phyloP scores from a whole-genome alignment of 2,329 filamentous ascomycete genomes.

The Sporothrix phasma region DNA sequence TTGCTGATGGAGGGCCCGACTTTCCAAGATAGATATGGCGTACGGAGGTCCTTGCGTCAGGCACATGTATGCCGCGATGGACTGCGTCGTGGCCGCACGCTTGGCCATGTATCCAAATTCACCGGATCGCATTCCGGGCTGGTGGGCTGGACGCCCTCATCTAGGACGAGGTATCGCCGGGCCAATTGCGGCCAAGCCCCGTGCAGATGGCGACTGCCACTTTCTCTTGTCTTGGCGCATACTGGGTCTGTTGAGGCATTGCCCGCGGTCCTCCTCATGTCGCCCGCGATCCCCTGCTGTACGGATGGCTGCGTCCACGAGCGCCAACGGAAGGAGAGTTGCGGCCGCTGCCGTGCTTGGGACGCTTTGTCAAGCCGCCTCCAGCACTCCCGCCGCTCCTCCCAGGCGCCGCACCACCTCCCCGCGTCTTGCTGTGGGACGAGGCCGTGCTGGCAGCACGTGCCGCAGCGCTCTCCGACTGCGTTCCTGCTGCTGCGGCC shows the following conservation, averaged over 20 bases:
- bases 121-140: too few species aligned
- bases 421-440: constrained; percentile 5
- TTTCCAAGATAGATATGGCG: too few species aligned
- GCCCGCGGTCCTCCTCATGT: not conserved
- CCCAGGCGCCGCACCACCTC: not conserved
- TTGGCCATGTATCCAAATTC: too few species aligned
- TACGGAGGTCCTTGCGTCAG: too few species aligned
- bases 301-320: constrained; percentile 6
- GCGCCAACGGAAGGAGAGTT: not conserved
- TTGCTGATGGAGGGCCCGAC: too few species aligned
- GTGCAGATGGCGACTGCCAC: not conserved
- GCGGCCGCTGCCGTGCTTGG: constrained; percentile 9
- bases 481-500: constrained; percentile 13
- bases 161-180: not conserved
- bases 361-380: constrained; percentile 11
- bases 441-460: not conserved
- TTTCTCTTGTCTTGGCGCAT: not conserved
- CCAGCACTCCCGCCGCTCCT: not conserved
- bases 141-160: too few species aligned
- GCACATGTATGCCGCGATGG: too few species aligned
- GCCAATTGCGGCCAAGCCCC: not conserved
- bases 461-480: not conserved
- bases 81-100: too few species aligned
- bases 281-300: constrained; percentile 7
- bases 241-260: not conserved